A percentile compares a stretch with the other conserved stretches of the same genome.
Conservation (phyloP, 768 basidiomycete genomes). For the Kwoniella dejecticola region DNA sequence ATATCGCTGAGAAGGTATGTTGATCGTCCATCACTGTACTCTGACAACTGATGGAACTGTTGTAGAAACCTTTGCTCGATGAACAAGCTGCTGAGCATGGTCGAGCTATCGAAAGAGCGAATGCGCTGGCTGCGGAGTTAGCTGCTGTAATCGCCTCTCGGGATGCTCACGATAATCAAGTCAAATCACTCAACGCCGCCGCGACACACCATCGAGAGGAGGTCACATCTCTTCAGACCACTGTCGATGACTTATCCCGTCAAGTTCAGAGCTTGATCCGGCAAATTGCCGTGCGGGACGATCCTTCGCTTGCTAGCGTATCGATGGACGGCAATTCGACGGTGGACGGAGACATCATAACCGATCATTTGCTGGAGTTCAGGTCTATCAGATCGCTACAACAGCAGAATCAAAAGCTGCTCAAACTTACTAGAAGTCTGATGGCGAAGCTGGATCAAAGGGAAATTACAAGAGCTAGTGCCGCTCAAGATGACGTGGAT, state of each 20-base stretch:
- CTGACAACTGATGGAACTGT: slow-evolving; percentile 1
- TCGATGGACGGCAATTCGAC: slow-evolving; percentile 32
- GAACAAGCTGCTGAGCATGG: slow-evolving; percentile 90
- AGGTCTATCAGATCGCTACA: slow-evolving; percentile 76
- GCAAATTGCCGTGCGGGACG: slow-evolving; percentile 76
- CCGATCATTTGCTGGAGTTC: slow-evolving; percentile 85
- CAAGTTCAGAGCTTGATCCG: slow-evolving; percentile 80
- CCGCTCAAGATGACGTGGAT: slow-evolving; percentile 39
- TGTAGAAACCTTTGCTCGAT: slow-evolving; percentile 81
- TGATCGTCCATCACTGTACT: neutral
- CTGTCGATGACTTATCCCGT: slow-evolving; percentile 47
- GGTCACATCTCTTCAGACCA: slow-evolving; percentile 34
- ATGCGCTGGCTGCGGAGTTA: slow-evolving; percentile 78
- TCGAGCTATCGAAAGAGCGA: slow-evolving; percentile 74
- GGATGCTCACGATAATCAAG: slow-evolving; percentile 61
- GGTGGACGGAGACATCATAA: slow-evolving; percentile 71
- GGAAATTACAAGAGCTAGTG: slow-evolving; percentile 59
- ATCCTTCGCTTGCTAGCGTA: slow-evolving; percentile 76
- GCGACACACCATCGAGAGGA: slow-evolving; percentile 33
- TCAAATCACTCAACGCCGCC: slow-evolving; percentile 34
- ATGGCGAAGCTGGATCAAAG: slow-evolving; percentile 81
- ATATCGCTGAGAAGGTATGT: slow-evolving; percentile 86
- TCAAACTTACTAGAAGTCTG: slow-evolving; percentile 79
- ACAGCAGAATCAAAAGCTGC: slow-evolving; percentile 83
- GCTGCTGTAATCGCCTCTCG: slow-evolving; percentile 73